Evolutionary conservation across 805 yeast genomes (phyloP).

Genomic region (Hanseniaspora meyeri): DNA sequence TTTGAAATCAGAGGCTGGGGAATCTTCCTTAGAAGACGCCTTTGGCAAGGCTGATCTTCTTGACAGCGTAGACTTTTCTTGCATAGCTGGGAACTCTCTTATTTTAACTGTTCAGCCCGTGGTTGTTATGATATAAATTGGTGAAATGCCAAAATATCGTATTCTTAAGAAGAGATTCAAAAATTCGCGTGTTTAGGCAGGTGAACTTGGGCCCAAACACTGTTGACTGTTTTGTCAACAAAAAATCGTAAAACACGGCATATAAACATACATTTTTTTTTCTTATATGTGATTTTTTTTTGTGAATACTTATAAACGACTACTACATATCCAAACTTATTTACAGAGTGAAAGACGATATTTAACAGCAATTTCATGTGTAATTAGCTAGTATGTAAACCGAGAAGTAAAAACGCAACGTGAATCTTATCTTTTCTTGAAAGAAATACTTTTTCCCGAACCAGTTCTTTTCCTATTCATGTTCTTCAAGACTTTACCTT

Average conservation of each 20-base stretch:
- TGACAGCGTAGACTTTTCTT: not conserved
- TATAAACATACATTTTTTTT: not conserved
- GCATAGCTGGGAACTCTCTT: not conserved
- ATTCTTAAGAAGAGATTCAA: no score
- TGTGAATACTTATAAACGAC: not conserved
- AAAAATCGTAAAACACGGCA: not conserved
- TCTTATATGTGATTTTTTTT: not conserved
- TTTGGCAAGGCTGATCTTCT: not conserved
- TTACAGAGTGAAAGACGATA: not conserved
- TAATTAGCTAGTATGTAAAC: no score
- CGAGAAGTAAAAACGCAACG: not conserved
- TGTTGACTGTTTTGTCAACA: not conserved
- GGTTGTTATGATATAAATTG: no score
- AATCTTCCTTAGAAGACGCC: not conserved
- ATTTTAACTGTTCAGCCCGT: no score
- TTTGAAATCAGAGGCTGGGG: not conserved
- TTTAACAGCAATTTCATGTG: no score
- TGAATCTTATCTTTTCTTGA: not conserved
- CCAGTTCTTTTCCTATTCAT: slow-evolving; percentile 1
- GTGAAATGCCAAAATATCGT: no score
- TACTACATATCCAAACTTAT: not conserved
- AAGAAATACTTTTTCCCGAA: slow-evolving; percentile 7
- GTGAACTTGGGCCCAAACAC: not conserved
- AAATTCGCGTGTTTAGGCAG: no score
- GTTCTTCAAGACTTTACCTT: slow-evolving; percentile 15